Percentiles rank a stretch among this genome's conserved stretches.
Conservation (phyloP, 2,329 filamentous ascomycete genomes). For the Ophiostoma tasmaniense region DNA sequence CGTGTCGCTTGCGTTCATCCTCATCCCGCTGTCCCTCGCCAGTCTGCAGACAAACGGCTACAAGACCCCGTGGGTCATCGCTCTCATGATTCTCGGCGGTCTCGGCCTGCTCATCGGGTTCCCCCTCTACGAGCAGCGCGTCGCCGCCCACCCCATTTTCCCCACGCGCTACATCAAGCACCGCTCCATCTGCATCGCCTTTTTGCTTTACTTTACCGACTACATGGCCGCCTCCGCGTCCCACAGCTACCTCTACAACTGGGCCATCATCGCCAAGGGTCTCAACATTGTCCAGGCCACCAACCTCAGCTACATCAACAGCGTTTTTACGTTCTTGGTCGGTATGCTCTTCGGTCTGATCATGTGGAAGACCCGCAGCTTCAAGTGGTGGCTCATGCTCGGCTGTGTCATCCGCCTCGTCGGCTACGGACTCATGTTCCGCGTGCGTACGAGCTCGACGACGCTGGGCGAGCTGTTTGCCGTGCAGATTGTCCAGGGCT, state of each 20-base stretch:
- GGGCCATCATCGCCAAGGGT: conserved; percentile 14
- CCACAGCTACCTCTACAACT: conserved; percentile 18
- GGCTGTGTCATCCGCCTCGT: conserved; percentile 16
- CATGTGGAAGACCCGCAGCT: conserved; percentile 15
- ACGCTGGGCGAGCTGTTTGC: conserved; percentile 13
- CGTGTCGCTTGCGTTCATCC: conserved; percentile 38
- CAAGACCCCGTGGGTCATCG: neutral
- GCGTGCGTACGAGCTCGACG: conserved; percentile 9
- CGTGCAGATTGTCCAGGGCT: conserved; percentile 15
- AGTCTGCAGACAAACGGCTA: neutral
- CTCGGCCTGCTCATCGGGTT: conserved; percentile 32
- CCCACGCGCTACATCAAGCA: conserved; percentile 38
- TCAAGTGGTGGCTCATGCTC: conserved; percentile 17
- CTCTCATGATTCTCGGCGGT: neutral
- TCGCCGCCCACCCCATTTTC: conserved; percentile 37
- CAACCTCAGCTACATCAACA: conserved; percentile 14
- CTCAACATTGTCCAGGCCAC: conserved; percentile 14
- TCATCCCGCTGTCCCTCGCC: conserved; percentile 38
- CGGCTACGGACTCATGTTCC: conserved; percentile 18
- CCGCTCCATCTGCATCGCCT: conserved; percentile 33
- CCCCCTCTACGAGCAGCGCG: conserved; percentile 38
- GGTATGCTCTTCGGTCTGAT: conserved; percentile 15
- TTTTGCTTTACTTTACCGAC: conserved; percentile 29
- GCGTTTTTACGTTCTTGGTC: conserved; percentile 15
- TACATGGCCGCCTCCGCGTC: conserved; percentile 14